phyloP scores from a whole-genome alignment of 2,329 filamentous ascomycete genomes.

The Monosporascus sp. region DNA sequence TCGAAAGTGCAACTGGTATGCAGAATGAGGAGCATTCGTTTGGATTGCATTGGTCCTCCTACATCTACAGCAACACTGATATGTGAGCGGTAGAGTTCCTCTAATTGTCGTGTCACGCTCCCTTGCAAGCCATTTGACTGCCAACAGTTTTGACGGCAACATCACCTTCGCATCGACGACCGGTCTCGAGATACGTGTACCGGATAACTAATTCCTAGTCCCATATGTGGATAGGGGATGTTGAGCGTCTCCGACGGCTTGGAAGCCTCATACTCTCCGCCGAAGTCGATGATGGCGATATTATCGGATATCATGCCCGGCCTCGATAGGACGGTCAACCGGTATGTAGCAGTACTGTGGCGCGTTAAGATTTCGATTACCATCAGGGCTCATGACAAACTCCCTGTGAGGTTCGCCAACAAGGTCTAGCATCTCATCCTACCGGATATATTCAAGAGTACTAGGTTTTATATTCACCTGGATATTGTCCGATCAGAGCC shows the following conservation, averaged over 20 bases:
- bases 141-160: conserved; percentile 22
- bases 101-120: too few species aligned
- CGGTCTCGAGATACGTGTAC: conserved; percentile 23
- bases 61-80: background rate
- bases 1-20: conserved; percentile 13
- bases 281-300: conserved; percentile 12
- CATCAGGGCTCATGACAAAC: background rate
- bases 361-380: background rate
- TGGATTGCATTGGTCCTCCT: conserved; percentile 14
- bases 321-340: background rate
- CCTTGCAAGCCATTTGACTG: too few species aligned
- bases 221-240: conserved; percentile 19
- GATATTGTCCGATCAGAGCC: conserved; percentile 10
- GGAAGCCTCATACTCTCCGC: conserved; percentile 3
- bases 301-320: conserved; percentile 3
- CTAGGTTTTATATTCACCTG: conserved; percentile 6
- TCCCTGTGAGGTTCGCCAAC: background rate
- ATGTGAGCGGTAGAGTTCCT: background rate
- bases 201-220: conserved; percentile 25
- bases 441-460: conserved; percentile 3
- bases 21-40: conserved; percentile 3
- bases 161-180: conserved; percentile 23
- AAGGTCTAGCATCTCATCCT: background rate
- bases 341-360: background rate
- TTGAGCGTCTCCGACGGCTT: background rate